Conservation (phyloP, 2,329 filamentous ascomycete species). For the Exserohilum turcica region DNA sequence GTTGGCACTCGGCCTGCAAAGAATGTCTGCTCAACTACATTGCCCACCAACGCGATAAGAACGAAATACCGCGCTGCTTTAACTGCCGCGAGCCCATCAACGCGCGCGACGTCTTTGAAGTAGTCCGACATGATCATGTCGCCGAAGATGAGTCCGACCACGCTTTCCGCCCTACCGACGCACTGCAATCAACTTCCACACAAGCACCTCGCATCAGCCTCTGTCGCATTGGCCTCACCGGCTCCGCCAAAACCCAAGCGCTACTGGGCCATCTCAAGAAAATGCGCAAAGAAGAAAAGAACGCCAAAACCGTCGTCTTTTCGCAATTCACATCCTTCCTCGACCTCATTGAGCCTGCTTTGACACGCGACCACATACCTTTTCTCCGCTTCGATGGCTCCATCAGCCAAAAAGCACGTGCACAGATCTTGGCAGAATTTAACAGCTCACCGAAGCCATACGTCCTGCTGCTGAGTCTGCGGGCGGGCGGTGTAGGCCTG, state of each 20-base stretch:
- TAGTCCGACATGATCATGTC: slow-evolving; percentile 76
- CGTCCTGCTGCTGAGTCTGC: slow-evolving; percentile 80
- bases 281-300: slow-evolving; percentile 68
- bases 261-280: slow-evolving; percentile 75
- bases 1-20: slow-evolving; percentile 97
- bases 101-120: slow-evolving; percentile 85
- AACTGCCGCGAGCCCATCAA: slow-evolving; percentile 86
- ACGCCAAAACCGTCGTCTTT: slow-evolving; percentile 89
- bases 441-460: slow-evolving; percentile 61
- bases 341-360: slow-evolving; percentile 82
- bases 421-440: slow-evolving; percentile 78
- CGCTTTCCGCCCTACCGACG: slow-evolving; percentile 35
- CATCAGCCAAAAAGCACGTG: slow-evolving; percentile 83
- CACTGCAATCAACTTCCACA: slow-evolving; percentile 18
- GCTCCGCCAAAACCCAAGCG: slow-evolving; percentile 86
- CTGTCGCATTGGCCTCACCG: slow-evolving; percentile 66
- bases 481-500: slow-evolving; percentile 90
- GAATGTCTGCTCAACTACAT: slow-evolving; percentile 91
- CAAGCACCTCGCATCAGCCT: slow-evolving; percentile 61
- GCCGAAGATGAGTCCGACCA: slow-evolving; percentile 50
- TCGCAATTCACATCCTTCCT: slow-evolving; percentile 98
- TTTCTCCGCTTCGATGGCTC: slow-evolving; percentile 90
- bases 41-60: slow-evolving; percentile 79
- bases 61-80: slow-evolving; percentile 80
- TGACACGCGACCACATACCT: slow-evolving; percentile 71